Evolutionary conservation across 148 eudicot genomes (phyloP), one percentile per base, ranked within the genome.

Genomic region (Silene conica): DNA sequence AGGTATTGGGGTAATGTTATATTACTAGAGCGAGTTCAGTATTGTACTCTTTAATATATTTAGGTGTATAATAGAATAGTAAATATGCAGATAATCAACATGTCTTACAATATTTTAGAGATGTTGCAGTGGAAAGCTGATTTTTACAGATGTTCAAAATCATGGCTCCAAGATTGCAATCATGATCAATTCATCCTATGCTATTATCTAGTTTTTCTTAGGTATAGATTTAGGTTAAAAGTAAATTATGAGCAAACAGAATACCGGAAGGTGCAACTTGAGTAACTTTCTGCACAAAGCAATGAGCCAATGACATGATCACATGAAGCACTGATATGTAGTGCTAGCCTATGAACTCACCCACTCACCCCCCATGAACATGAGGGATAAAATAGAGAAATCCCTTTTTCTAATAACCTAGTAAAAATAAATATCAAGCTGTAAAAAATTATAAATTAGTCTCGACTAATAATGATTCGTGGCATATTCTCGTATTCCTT

Each of bases 221-320:
- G 54, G 61, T 65, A 72, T 67, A 65, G 21, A 72, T 18, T 23
- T 50, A 46, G 34, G 68, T 73, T n/a, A 67, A 73, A 67, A 46
- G 61, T 25, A 73, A 78, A 66, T 21, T 13, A 45, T 25, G 22
- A 26, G 63, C 28, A 18, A 15, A 18, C 18, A 26, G 54, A 38
- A 38, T 55, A 21, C 23, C 11, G 34, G 43, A 2, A 50, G 18
- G 63, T 20, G 58, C 73, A 75, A 67, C 45, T 56, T 57, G 73
- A 41, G 78, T 34, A 57, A 67, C 77, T 74, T 55, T 74, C 77
- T 66, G 55, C 57, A 56, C 54, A 38, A 56, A 16, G 31, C 43
- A 20, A 54, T 43, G 45, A 58, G 48, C 63, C 71, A 56, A 78
- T 50, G 55, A 50, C 55, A 50, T 50, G 16, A 45, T 45, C 22